Evolutionary conservation across 2,329 filamentous ascomycete species (phyloP).

Genomic region (Arthrobotrys musiformis): DNA sequence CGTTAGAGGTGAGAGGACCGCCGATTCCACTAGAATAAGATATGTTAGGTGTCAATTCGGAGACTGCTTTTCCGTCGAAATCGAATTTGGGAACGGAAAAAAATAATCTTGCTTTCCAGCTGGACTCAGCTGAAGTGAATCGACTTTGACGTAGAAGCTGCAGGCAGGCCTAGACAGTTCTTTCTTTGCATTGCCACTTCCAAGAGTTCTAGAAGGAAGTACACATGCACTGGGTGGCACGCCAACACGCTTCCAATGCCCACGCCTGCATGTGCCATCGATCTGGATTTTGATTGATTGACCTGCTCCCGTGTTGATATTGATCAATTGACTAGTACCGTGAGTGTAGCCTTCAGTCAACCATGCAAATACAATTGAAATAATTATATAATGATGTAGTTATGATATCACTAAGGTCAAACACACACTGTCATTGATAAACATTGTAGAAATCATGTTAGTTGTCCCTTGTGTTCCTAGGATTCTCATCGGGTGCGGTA

Average conservation of each 20-base stretch:
- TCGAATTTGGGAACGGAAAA: background rate
- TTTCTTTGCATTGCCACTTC: constrained; percentile 5
- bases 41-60: background rate
- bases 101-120: background rate
- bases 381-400: too few species aligned
- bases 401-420: too few species aligned
- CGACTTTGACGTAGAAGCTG: background rate
- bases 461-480: too few species aligned
- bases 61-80: background rate
- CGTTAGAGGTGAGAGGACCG: constrained; percentile 37
- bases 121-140: background rate
- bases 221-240: too few species aligned
- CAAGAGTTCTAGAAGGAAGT: constrained; percentile 5
- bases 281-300: background rate
- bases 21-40: constrained; percentile 4
- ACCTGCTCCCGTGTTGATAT: too few species aligned
- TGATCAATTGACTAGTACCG: background rate
- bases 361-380: too few species aligned
- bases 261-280: background rate
- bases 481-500: too few species aligned
- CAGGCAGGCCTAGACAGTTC: background rate
- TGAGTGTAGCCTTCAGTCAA: too few species aligned
- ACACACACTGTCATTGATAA: too few species aligned
- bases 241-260: background rate
- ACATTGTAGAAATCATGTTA: too few species aligned